Base-by-base conservation (phyloP, 2,329 filamentous ascomycete genomes). In the Grosmannia huntii region DNA sequence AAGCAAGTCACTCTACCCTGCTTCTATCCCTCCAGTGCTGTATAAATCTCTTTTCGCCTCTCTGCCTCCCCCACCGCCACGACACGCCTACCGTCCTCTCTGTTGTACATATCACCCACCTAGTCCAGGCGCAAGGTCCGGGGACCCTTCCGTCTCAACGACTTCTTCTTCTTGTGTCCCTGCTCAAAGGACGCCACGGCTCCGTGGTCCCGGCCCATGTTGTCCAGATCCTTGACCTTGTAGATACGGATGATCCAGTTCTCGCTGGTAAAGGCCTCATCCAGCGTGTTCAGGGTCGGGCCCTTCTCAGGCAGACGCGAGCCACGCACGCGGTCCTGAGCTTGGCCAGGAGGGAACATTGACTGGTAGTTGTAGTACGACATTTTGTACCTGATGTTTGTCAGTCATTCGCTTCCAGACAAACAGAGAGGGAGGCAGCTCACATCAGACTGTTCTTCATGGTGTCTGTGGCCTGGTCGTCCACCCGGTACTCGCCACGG, bases 201-300 rank as follows among this genome's bases (percentile, higher is more conserved):
- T 5, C 82, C 82, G 69, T 96, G 92, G 67, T 96, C 90, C 70
- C 94, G 84, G 58, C 90, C 92, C 64, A 99, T 79, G 71, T 97
- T 97, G 76, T 99, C 94, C 60, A 96, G 84, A 67, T 96, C 91
- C 78, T 99, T 99, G 75, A 99, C 94, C 81, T 99, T 99, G 81
- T 96, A 99, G 69, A 99, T 96, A 63, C 94, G 83, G 70, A 99
- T 97, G 72, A 99, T 99, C 94, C 94, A 99, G 81, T 99, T 99
- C 79, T 99, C 94, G 68, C 90, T 96, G 58, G 95, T 99, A 72
- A 95, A 99, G 11, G 94, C 94, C 75, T 99, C 94, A 71, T 99
- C 94, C 53, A 99, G 74, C 5, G 87, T 94, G 73, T 87, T 90
- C 60, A 99, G 85, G 61, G 87, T 82, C 10, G 94, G 94, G 1